Conservation (phyloP, 2,329 filamentous ascomycete species). For the Trichoderma lentiforme region DNA sequence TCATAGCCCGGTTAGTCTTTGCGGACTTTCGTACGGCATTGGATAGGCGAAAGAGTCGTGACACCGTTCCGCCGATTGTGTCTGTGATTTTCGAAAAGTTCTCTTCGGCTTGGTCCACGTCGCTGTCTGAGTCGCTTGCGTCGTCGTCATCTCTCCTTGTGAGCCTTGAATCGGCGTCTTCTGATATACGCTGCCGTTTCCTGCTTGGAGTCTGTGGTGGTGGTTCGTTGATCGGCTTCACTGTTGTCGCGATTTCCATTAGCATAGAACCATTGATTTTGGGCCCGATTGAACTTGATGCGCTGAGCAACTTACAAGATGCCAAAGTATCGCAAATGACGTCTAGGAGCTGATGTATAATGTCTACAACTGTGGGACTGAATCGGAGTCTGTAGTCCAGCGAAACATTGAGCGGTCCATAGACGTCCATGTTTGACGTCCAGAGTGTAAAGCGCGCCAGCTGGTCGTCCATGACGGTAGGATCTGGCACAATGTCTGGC, state of each 20-base stretch:
- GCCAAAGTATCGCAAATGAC: background rate
- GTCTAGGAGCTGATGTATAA: background rate
- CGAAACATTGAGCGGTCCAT: slow-evolving; percentile 3
- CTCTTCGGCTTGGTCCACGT: background rate
- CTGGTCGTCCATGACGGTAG: background rate
- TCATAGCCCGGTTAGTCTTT: background rate
- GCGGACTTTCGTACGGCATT: slow-evolving; percentile 3
- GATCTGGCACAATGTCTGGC: background rate
- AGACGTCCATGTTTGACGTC: slow-evolving; percentile 6
- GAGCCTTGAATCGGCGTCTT: background rate
- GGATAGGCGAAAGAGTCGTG: slow-evolving; percentile 5
- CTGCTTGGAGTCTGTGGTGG: background rate
- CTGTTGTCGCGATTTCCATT: background rate
- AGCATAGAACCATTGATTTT: background rate
- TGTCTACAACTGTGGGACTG: background rate
- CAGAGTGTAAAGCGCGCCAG: slow-evolving; percentile 10
- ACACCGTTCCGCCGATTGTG: slow-evolving; percentile 3
- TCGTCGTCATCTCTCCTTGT: background rate
- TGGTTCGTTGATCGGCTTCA: background rate
- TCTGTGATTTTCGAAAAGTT: background rate
- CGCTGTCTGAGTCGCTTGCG: background rate
- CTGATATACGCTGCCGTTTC: background rate
- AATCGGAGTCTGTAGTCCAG: slow-evolving; percentile 7
- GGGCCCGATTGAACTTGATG: background rate
- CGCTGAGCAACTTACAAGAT: background rate